Evolutionary conservation across 2,329 filamentous ascomycete genomes (phyloP).

Genomic region (Mycogone perniciosa): DNA sequence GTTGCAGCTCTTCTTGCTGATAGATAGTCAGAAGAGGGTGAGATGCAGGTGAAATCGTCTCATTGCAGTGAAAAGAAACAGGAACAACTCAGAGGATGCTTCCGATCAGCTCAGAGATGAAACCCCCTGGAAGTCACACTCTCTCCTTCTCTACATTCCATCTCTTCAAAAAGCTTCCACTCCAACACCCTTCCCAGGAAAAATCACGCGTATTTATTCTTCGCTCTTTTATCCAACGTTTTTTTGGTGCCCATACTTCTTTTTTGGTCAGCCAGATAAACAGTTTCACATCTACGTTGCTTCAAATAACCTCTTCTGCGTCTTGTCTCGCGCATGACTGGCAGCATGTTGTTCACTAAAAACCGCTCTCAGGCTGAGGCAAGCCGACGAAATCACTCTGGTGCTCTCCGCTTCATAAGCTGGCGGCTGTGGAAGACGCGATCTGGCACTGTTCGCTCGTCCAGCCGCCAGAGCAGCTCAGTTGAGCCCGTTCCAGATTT

Average conservation of each 20-base stretch:
- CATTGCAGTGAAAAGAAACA: too few relatives aligned
- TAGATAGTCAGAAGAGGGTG: too few relatives aligned
- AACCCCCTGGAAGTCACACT: too few relatives aligned
- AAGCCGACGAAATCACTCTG: slow-evolving; percentile 5
- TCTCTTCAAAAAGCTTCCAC: too few relatives aligned
- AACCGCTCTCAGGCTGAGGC: slow-evolving; percentile 12
- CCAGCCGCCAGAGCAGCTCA: slow-evolving; percentile 1
- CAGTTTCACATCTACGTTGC: not conserved
- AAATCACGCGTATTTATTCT: not conserved
- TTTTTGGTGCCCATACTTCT: not conserved
- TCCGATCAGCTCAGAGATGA: too few relatives aligned
- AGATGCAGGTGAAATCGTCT: too few relatives aligned
- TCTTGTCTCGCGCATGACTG: slow-evolving; percentile 11
- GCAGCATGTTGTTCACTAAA: slow-evolving; percentile 20
- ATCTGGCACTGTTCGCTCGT: slow-evolving; percentile 11
- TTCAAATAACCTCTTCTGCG: not conserved
- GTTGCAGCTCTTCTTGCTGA: too few relatives aligned
- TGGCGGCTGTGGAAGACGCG: slow-evolving; percentile 24
- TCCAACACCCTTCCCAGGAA: too few relatives aligned
- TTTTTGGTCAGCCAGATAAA: not conserved
- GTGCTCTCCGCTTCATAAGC: slow-evolving; percentile 16
- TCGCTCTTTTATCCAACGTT: not conserved
- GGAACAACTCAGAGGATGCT: too few relatives aligned
- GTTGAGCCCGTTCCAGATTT: slow-evolving; percentile 4
- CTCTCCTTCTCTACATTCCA: too few relatives aligned